Evolutionary conservation across 108 stramenopile genomes (phyloP).

Genomic region (Cyclostephanos invisitatus): DNA sequence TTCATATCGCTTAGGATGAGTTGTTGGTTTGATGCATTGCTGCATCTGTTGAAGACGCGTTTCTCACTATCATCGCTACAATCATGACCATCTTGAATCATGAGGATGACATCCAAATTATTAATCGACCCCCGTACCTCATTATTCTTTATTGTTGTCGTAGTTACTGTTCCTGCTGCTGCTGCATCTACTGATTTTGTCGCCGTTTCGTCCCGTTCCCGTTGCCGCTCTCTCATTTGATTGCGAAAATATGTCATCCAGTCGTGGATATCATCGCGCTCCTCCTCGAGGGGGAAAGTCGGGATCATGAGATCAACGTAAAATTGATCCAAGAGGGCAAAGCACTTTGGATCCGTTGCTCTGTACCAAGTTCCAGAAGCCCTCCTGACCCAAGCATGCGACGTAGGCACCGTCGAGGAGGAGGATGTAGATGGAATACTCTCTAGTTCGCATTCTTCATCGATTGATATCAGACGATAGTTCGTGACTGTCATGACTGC

Average conservation of each 20-base stretch:
- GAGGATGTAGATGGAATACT: background rate
- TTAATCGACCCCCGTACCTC: constrained; percentile 17
- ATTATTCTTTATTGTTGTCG: constrained; percentile 13
- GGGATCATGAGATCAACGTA: constrained; percentile 62
- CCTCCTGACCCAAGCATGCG: constrained; percentile 1
- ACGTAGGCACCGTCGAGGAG: background rate
- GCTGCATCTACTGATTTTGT: constrained; percentile 11
- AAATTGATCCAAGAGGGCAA: constrained; percentile 42
- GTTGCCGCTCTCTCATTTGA: constrained; percentile 28
- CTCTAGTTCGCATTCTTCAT: constrained; percentile 28
- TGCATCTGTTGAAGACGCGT: background rate
- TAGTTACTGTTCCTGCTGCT: background rate
- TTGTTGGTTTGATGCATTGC: background rate
- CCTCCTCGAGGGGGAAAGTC: constrained; percentile 59
- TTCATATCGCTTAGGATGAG: background rate
- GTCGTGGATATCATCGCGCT: constrained; percentile 58
- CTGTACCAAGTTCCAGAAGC: background rate
- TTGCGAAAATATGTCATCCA: constrained; percentile 58
- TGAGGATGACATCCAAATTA: constrained; percentile 55
- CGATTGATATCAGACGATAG: constrained; percentile 30
- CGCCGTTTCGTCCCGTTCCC: constrained; percentile 1
- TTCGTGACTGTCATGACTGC: background rate
- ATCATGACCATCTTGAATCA: constrained; percentile 24
- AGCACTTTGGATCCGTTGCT: constrained; percentile 15
- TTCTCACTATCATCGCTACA: constrained; percentile 3